phyloP scores from a whole-genome alignment of 306 rosid genomes.

The Cucurbita pepo region DNA sequence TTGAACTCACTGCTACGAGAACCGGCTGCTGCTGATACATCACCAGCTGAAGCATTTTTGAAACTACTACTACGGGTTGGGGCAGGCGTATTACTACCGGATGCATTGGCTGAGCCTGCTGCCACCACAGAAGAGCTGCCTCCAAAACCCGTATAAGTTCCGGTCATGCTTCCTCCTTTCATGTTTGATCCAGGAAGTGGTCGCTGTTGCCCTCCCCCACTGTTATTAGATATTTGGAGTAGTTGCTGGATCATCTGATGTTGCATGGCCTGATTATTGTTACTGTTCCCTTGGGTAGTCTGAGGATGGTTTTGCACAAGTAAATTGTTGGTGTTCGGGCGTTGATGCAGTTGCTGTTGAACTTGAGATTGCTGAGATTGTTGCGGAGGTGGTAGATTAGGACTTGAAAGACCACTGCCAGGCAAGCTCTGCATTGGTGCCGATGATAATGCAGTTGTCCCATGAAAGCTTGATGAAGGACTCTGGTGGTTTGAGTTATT shows the following conservation, averaged over 20 bases:
- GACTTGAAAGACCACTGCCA: conserved; percentile 51
- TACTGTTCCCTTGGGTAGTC: background rate
- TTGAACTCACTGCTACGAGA: conserved; percentile 49
- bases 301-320: conserved; percentile 41
- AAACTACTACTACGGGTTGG: conserved; percentile 81
- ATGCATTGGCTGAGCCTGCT: conserved; percentile 26
- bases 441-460: conserved; percentile 33
- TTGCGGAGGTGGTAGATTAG: conserved; percentile 30
- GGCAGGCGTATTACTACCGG: conserved; percentile 37
- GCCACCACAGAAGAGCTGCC: conserved; percentile 25
- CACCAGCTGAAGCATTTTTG: conserved; percentile 65
- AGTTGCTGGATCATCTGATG: conserved; percentile 77
- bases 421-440: conserved; percentile 56
- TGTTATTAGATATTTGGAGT: conserved; percentile 42
- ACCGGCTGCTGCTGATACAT: conserved; percentile 47
- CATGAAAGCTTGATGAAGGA: conserved; percentile 63
- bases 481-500: conserved; percentile 43
- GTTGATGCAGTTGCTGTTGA: conserved; percentile 38
- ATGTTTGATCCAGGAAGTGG: conserved; percentile 38
- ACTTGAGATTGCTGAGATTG: conserved; percentile 21
- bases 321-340: conserved; percentile 41
- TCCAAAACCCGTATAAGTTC: conserved; percentile 38
- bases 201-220: conserved; percentile 34
- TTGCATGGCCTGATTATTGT: conserved; percentile 44
- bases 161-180: conserved; percentile 39